Base-by-base conservation (phyloP, 2,329 filamentous ascomycete species). In the Scedosporium dehoogii region DNA sequence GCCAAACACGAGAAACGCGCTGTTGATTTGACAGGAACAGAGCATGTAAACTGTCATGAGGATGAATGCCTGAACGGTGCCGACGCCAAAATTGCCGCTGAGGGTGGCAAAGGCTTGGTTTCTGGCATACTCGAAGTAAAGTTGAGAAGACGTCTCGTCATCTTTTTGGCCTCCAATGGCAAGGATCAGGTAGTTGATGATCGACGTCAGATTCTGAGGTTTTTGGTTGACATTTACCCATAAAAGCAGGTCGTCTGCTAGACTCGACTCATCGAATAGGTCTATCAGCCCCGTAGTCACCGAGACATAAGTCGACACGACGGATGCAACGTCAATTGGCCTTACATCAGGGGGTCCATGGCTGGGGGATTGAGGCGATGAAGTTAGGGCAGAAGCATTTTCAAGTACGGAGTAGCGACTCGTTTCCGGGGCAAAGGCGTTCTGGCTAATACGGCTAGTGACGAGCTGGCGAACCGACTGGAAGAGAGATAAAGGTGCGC, bases 41-140 rank as follows among this genome's bases (percentile, higher is more conserved):
- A 83, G 77, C 77, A 82, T 82, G 70, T 82, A 82, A 6, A 83
- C 65, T 0, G 80, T 81, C 42, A 82, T 73, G 14, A 83, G 74
- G 0, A 77, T 71, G 46, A 82, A 82, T 0, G 75, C 76, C 64
- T 82, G 79, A 0, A 82, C 78, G 0, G 78, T 81, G 6, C 74
- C 75, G 3, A 81, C 74, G 48, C 79, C 77, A 25, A 82, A 69
- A 62, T 79, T 78, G 6, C 76, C 77, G 12, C 55, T 58, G 7
- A 83, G 73, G 9, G 73, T 75, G 0, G 73, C 71, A 5, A 80
- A 74, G 0, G 80, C 80, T 9, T 75, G 71, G 51, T 75, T 74
- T 23, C 78, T 77, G 0, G 79, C 80, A 63, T 80, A 75, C 63
- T 81, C 78, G 65, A 83, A 83, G 65, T 79, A 81, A 10, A 69